Evolutionary conservation across 148 eudicot genomes (phyloP).

Genomic region (Vaccinium macrocarpon): DNA sequence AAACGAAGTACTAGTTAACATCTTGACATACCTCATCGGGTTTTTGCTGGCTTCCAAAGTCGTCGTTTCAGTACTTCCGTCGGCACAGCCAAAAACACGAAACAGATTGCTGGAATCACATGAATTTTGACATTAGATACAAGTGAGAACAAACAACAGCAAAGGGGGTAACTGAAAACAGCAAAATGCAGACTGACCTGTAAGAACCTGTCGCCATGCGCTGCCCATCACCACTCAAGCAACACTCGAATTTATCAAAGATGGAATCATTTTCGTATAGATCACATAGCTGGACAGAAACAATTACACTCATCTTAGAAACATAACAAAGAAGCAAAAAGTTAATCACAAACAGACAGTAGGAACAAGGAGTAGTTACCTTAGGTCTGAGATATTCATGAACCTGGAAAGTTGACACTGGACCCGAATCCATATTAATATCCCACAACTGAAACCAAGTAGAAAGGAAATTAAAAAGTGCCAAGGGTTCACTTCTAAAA

Average conservation of each 20-base stretch:
- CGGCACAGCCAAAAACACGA: slow-evolving; percentile 86
- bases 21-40: slow-evolving; percentile 73
- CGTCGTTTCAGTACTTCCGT: slow-evolving; percentile 79
- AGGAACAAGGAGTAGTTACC: slow-evolving; percentile 37
- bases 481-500: background rate
- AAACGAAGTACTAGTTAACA: background rate
- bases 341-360: background rate
- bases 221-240: slow-evolving; percentile 70
- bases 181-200: slow-evolving; percentile 35
- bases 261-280: slow-evolving; percentile 78
- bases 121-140: slow-evolving; percentile 8
- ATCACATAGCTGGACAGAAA: slow-evolving; percentile 56
- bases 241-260: slow-evolving; percentile 76
- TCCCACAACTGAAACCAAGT: slow-evolving; percentile 85
- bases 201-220: slow-evolving; percentile 79
- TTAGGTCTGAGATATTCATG: slow-evolving; percentile 94
- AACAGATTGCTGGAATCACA: slow-evolving; percentile 79
- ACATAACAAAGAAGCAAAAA: background rate
- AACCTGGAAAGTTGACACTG: slow-evolving; percentile 91
- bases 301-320: slow-evolving; percentile 5
- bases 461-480: slow-evolving; percentile 5
- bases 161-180: background rate
- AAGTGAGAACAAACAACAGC: background rate
- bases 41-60: slow-evolving; percentile 97
- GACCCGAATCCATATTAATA: slow-evolving; percentile 99